phyloP scores from a whole-genome alignment of 208 protist genomes.

The Angomonas ambiguus region DNA sequence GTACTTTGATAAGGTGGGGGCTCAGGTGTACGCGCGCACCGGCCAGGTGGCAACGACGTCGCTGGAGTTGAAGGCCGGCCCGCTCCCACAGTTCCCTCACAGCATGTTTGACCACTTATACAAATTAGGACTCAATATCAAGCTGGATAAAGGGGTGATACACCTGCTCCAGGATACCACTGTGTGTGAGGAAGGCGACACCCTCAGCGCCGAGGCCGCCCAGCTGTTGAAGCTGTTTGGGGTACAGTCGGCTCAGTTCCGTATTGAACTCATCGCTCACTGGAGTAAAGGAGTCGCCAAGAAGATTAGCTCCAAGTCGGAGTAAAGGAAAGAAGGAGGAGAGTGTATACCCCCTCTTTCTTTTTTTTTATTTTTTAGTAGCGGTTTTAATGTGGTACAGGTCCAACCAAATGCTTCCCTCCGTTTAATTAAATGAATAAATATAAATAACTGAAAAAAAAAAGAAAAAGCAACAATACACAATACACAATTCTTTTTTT shows the following conservation, averaged over 20 bases:
- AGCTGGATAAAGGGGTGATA: slow-evolving; percentile 89
- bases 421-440: slow-evolving; percentile 8
- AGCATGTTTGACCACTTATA: slow-evolving; percentile 91
- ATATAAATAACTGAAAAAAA: not conserved
- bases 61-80: slow-evolving; percentile 68
- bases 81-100: slow-evolving; percentile 88
- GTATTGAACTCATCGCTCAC: slow-evolving; percentile 80
- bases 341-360: not conserved
- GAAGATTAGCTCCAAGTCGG: slow-evolving; percentile 36
- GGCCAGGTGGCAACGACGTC: slow-evolving; percentile 71
- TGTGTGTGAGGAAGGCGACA: slow-evolving; percentile 87
- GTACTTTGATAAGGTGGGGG: slow-evolving; percentile 78
- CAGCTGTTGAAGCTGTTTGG: slow-evolving; percentile 89
- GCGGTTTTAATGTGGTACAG: not conserved
- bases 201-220: slow-evolving; percentile 86
- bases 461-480: too few relatives aligned
- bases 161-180: slow-evolving; percentile 83
- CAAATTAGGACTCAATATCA: slow-evolving; percentile 88
- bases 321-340: too few relatives aligned
- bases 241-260: slow-evolving; percentile 79
- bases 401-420: not conserved
- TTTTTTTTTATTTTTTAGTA: slow-evolving; percentile 1
- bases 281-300: slow-evolving; percentile 84
- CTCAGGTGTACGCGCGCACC: slow-evolving; percentile 81
- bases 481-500: slow-evolving; percentile 4